Evolutionary conservation across 2,329 filamentous ascomycete genomes (phyloP), one percentile per base, ranked within the genome.

Genomic region (Colletotrichum sojae): DNA sequence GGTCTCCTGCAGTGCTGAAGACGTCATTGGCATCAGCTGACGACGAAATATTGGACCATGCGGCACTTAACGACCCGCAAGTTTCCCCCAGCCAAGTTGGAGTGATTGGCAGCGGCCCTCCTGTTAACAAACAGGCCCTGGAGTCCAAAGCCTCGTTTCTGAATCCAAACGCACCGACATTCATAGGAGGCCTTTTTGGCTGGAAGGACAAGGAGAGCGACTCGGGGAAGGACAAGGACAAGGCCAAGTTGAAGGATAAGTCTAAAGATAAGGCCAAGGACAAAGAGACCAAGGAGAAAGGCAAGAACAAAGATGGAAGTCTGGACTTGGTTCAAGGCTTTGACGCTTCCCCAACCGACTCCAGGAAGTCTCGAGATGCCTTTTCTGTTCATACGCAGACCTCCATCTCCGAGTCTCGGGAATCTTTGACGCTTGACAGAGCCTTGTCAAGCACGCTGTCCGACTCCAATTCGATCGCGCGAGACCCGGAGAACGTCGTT

Each of bases 81-180:
- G 81, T 83, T 4, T 85, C 86, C 13, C 86, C 87, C 6, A 88
- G 86, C 62, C 85, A 90, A 52, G 86, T 91, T 2, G 89, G 90
- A 22, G 87, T 91, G 1, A 98, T 98, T 73, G 95, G 95, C 25
- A 97, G 94, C 54, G 90, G 91, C 3, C 94, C 92, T 5, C 78
- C 77, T 6, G 72, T 77, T 6, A 73, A 81, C 46, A 83, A 78
- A 16, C 78, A 76, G 78, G 87, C 55, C 43, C 56, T 53, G 31
- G 69, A 69, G 5, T 49, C 63, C 6, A 70, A 55, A n/a, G 49
- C 68, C 6, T 84, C 54, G 83, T 85, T 75, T 75, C 86, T 98
- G 31, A 98, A 99, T 75, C 96, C 96, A 8, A 89, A 93, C 6
- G 96, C 95, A 0, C 95, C 95, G 9, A 93, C 92, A 1, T 98